phyloP scores from a whole-genome alignment of 1,139 yeast genomes.

The Candida anutae region DNA sequence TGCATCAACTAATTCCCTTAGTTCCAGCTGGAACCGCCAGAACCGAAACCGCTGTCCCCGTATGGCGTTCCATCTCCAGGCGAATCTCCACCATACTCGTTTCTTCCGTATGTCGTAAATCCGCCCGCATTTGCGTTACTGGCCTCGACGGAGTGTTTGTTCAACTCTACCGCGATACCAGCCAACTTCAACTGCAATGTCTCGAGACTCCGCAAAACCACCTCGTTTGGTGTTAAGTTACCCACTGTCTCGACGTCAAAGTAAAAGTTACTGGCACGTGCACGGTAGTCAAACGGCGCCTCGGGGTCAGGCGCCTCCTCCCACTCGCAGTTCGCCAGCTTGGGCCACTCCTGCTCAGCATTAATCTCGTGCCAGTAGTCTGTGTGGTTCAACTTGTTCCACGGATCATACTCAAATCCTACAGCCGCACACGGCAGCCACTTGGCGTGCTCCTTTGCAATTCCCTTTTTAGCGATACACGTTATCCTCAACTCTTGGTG shows the following conservation, averaged over 20 bases:
- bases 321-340: slow-evolving; percentile 81
- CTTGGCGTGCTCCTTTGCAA: slow-evolving; percentile 96
- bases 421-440: slow-evolving; percentile 98
- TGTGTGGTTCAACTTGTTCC: slow-evolving; percentile 94
- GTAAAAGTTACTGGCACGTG: slow-evolving; percentile 75
- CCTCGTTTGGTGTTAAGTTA: slow-evolving; percentile 80
- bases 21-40: slow-evolving; percentile 11
- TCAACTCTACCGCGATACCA: slow-evolving; percentile 75
- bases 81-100: slow-evolving; percentile 28
- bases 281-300: slow-evolving; percentile 78
- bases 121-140: slow-evolving; percentile 37
- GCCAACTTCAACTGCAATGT: slow-evolving; percentile 89
- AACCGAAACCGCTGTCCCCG: slow-evolving; percentile 41
- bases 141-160: slow-evolving; percentile 48
- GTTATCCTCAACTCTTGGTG: slow-evolving; percentile 85
- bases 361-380: slow-evolving; percentile 95
- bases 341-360: slow-evolving; percentile 90
- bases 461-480: slow-evolving; percentile 96
- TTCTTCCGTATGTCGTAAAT: slow-evolving; percentile 44
- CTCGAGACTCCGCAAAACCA: slow-evolving; percentile 72
- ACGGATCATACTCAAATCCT: slow-evolving; percentile 98
- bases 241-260: slow-evolving; percentile 92
- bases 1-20: neutral
- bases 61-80: slow-evolving; percentile 36
- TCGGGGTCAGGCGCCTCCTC: slow-evolving; percentile 93